These are phyloP conservation scores for Phaffomyces thermotolerans DNA, from an alignment of 805 yeast genomes.

Conservation along the genomic window DNA sequence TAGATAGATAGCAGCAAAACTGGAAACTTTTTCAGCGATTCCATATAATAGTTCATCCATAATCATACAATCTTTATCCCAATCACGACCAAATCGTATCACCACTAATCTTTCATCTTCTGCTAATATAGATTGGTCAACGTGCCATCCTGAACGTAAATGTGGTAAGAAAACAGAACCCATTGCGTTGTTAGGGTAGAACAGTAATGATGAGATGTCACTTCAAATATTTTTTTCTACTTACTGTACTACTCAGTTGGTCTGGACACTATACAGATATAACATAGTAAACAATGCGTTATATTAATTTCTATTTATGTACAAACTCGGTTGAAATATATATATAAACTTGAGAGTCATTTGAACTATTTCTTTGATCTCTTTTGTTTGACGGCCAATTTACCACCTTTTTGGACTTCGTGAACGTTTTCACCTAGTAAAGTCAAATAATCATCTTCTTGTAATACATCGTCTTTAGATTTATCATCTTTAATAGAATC, in stretches of 20 bases:
- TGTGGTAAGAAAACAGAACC: conserved; percentile 81
- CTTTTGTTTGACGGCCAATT: conserved; percentile 40
- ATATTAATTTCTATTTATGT: background rate
- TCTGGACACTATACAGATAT: background rate
- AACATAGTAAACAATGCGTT: too few relatives aligned
- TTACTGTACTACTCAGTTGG: background rate
- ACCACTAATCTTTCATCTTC: conserved; percentile 87
- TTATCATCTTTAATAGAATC: conserved; percentile 8
- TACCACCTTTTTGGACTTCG: conserved; percentile 52
- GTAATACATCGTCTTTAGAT: conserved; percentile 10
- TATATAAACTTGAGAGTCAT: background rate
- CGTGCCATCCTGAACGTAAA: conserved; percentile 87
- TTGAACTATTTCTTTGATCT: conserved; percentile 27
- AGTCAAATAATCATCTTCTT: conserved; percentile 45
- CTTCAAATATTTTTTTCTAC: too few relatives aligned
- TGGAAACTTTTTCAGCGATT: conserved; percentile 75
- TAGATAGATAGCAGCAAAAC: conserved; percentile 81
- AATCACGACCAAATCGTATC: conserved; percentile 79
- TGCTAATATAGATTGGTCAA: conserved; percentile 92
- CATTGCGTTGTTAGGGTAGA: conserved; percentile 32
- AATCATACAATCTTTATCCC: conserved; percentile 71
- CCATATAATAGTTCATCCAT: conserved; percentile 84
- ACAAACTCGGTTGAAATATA: background rate
- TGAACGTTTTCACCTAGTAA: conserved; percentile 51
- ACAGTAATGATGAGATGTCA: too few relatives aligned